Evolutionary conservation across 1,284 basidiomycete species (phyloP), one percentile per base, ranked within the genome.

Genomic region (Cryptococcus hybrid): DNA sequence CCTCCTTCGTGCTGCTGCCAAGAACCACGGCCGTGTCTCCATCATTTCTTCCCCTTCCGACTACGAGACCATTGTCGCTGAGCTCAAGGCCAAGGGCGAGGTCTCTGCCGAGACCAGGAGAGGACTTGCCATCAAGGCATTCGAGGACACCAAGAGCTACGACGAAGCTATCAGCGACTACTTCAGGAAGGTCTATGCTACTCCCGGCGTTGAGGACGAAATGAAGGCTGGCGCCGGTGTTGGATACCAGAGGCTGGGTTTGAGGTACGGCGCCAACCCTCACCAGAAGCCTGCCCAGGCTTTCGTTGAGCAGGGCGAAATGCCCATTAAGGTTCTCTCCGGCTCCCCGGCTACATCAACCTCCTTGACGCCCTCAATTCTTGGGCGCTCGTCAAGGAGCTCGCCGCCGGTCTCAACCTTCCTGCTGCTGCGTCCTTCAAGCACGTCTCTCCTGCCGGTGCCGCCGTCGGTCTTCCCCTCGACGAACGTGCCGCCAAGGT

Each of bases 361-460:
- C 84, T 99, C n/a, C 84, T 99, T 57, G 96, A 99, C 71, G 93
- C 92, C 0, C 85, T 99, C 71, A 98, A 98, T 80, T 95, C 95
- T 7, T 99, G 90, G 77, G 95, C 91, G 0, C 86, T 99, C 50
- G 95, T 99, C 61, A 91, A 89, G 73, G 95, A 99, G 78, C 85
- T 99, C 8, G 87, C 92, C 52, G 90, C 89, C 1, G 85, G 91
- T 34, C 81, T 84, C 58, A 58, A 70, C 54, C 85, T 98, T 52
- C 93, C 96, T 13, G 96, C 96, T 30, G 95, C 95, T 13, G 93
- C 95, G 3, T 98, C 94, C 0, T 99, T 99, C 87, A 99, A 99
- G 83, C 95, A 99, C 77, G 96, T 99, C 59, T 98, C 94, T 18
- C 95, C 95, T 9, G 95, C 95, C 1, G 95, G 95, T 61, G 94